Percentiles rank a stretch among this genome's conserved stretches.
These are phyloP conservation scores for Micractinium sp. DNA, from an alignment of 139 green algal genomes.

Conservation along the genomic window DNA sequence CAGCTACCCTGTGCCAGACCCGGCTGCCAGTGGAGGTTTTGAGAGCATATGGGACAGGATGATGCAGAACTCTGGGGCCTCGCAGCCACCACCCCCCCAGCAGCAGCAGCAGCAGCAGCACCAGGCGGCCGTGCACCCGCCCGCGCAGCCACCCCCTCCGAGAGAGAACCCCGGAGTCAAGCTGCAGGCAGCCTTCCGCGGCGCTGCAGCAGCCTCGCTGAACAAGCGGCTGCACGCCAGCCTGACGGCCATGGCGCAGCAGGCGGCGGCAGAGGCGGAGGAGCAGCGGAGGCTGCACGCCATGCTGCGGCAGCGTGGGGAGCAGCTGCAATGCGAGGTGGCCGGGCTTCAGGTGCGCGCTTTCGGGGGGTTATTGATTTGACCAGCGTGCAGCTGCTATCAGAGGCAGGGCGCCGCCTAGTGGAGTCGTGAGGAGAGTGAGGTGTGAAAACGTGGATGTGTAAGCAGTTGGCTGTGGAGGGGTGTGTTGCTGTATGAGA, in stretches of 20 bases:
- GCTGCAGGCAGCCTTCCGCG: conserved; percentile 44
- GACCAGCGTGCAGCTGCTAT: too few species aligned
- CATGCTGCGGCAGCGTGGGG: conserved; percentile 46
- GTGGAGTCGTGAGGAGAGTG: too few species aligned
- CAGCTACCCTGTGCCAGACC: background rate
- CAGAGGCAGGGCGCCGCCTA: too few species aligned
- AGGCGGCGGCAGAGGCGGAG: conserved; percentile 54
- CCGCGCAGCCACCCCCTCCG: background rate
- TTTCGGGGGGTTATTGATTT: too few species aligned
- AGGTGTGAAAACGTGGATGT: too few species aligned
- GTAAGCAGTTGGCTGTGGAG: too few species aligned
- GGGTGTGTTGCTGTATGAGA: too few species aligned
- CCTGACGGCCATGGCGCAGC: conserved; percentile 36
- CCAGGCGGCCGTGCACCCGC: background rate
- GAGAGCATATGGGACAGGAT: background rate
- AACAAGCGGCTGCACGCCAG: conserved; percentile 48
- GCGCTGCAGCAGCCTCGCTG: conserved; percentile 44
- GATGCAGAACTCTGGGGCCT: background rate
- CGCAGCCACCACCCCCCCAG: background rate
- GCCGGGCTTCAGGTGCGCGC: conserved; percentile 15
- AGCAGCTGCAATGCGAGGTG: conserved; percentile 56
- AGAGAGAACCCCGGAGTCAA: conserved; percentile 41
- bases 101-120: background rate
- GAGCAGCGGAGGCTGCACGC: conserved; percentile 59
- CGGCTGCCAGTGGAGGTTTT: background rate